These are phyloP conservation scores for Ascobolus immersus DNA, from an alignment of 495 filamentous ascomycete species.

Conservation along the genomic window DNA sequence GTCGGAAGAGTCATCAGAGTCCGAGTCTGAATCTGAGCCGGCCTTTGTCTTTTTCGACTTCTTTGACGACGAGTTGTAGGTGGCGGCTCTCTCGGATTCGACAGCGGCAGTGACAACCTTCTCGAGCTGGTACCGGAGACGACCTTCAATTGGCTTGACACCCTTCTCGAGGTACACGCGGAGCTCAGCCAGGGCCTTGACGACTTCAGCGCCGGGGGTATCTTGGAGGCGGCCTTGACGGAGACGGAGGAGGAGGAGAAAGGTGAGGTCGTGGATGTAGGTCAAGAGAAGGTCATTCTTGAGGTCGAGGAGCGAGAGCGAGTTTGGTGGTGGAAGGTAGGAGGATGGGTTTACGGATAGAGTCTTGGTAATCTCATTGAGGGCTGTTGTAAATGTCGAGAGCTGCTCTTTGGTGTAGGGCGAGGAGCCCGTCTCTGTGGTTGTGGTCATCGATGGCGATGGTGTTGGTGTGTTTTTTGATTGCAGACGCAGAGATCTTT, in stretches of 20 bases:
- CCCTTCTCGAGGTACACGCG: conserved; percentile 76
- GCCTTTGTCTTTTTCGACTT: conserved; percentile 16
- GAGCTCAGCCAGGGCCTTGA: conserved; percentile 62
- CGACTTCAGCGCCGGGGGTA: conserved; percentile 31
- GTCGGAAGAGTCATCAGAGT: conserved; percentile 17
- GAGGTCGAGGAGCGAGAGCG: conserved; percentile 77
- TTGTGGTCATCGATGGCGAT: too few relatives aligned
- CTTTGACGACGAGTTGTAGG: conserved; percentile 10
- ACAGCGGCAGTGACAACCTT: conserved; percentile 71
- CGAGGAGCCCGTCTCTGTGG: too few relatives aligned
- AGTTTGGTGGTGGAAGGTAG: conserved; percentile 37
- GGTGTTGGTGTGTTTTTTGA: too few relatives aligned
- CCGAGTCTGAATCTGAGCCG: conserved; percentile 13
- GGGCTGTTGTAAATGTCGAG: too few relatives aligned
- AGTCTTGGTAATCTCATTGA: too few relatives aligned
- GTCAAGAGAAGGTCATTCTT: conserved; percentile 91
- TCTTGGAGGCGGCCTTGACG: conserved; percentile 20
- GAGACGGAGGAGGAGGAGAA: conserved; percentile 61
- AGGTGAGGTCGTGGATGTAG: conserved; percentile 83
- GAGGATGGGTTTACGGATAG: too few relatives aligned
- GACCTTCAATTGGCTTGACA: conserved; percentile 62
- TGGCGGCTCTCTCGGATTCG: conserved; percentile 29
- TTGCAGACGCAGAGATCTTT: too few relatives aligned
- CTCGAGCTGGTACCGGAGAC: conserved; percentile 67
- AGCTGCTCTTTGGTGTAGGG: too few relatives aligned